Conservation (phyloP, 2,329 filamentous ascomycete species). For the Neopestalotiopsis clavispora region DNA sequence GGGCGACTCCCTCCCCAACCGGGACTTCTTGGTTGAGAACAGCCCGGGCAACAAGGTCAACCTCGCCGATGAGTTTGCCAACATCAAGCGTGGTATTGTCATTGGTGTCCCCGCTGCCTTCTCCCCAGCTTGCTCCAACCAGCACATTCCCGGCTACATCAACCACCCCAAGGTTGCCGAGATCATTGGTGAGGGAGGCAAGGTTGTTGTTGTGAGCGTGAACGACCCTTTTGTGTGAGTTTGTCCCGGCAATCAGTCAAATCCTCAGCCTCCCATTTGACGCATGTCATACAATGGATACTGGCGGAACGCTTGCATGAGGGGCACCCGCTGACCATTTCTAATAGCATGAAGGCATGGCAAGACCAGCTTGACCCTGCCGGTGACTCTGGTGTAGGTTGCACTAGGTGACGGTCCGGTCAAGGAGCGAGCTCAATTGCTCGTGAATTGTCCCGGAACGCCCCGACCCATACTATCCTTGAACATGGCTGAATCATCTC, state of each 20-base stretch:
- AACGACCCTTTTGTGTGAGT: slow-evolving; percentile 94
- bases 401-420: background rate
- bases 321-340: background rate
- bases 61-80: slow-evolving; percentile 75
- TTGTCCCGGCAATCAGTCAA: background rate
- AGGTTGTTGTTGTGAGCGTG: slow-evolving; percentile 88
- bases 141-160: slow-evolving; percentile 87
- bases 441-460: too few species aligned
- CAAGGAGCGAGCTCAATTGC: too few species aligned
- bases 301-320: too few species aligned
- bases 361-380: slow-evolving; percentile 75
- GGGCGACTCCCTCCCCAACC: slow-evolving; percentile 78
- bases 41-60: slow-evolving; percentile 94
- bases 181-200: slow-evolving; percentile 62
- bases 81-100: slow-evolving; percentile 73
- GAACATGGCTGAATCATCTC: background rate
- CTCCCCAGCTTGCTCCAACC: slow-evolving; percentile 60
- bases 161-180: slow-evolving; percentile 74
- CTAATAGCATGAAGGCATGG: slow-evolving; percentile 85
- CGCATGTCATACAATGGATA: too few species aligned
- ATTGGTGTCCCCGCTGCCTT: slow-evolving; percentile 86
- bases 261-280: background rate
- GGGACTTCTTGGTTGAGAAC: slow-evolving; percentile 79
- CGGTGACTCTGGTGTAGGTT: slow-evolving; percentile 71
- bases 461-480: background rate